Base-by-base conservation (phyloP, 1,284 basidiomycete genomes). In the Melampsora larici-populina region DNA sequence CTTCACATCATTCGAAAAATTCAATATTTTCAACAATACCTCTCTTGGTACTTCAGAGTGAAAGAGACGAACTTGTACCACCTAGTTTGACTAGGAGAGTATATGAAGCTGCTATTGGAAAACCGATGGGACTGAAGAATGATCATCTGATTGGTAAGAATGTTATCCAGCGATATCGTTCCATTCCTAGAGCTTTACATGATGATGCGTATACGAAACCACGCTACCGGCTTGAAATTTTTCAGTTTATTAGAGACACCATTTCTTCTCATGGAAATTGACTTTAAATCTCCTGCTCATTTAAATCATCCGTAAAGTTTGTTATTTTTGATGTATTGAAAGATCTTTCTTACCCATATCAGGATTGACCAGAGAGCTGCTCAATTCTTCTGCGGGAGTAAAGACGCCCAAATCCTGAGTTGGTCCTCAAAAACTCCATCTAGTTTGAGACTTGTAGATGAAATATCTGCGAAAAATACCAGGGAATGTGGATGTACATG, bases 51-150 rank as follows among this genome's bases (percentile, higher is more conserved):
- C 55, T 70, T 24, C 69, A 70, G 18, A 70, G 69, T 36, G 17
- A 70, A 31, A 26, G 21, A 26, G 69, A 70, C 69, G 69, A 70
- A 40, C 69, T 70, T 40, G 69, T 70, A 2, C 69, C 69, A 4
- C 69, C 49, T 2, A 17, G 13, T 40, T 58, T 60, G 21, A 67
- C 65, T 18, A 29, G 46, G 0, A 2, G 29, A n/a, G 33, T 70
- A n/a, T 70, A 51, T 33, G n/a, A 58, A n/a, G 21, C 21, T n/a
- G 55, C 29, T 18, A 58, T 58, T 13, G 36, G 36, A 36, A 36
- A 36, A 36, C 36, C 36, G 9, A 36, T 36, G 9, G 36, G 36
- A 36, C 9, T 36, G 36, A 36, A 36, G 36, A 9, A 36, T 36
- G 36, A 36, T 58, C 26, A 26, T 13, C 55, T 58, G 21, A 26